These are phyloP conservation scores for Asterella californica DNA, from an alignment of 225 moss, liverwort and hornwort species.

Conservation along the genomic window DNA sequence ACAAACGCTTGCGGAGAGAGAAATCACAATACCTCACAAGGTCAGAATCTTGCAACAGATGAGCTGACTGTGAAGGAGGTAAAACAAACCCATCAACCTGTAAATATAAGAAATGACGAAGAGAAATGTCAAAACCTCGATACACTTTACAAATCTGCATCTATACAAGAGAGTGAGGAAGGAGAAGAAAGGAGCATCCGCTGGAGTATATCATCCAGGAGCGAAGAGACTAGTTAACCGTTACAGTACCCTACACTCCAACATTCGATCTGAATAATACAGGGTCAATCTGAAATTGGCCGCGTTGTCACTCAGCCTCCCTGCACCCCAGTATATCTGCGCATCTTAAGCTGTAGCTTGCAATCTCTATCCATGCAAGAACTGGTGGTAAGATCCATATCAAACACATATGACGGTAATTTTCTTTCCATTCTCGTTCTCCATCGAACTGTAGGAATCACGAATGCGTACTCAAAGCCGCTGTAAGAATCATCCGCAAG, in stretches of 20 bases:
- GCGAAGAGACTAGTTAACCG: background rate
- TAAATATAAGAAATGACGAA: background rate
- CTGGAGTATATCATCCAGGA: background rate
- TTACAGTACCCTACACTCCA: background rate
- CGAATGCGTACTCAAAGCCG: background rate
- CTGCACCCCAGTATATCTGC: no score
- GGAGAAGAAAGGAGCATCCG: background rate
- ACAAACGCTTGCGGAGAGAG: background rate
- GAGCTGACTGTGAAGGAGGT: slow-evolving; percentile 55
- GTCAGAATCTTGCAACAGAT: slow-evolving; percentile 68
- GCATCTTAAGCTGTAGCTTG: no score
- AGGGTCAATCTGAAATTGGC: background rate
- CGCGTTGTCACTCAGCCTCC: no score
- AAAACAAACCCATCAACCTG: slow-evolving; percentile 78
- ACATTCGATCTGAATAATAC: background rate
- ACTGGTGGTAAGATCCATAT: background rate
- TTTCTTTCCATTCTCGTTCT: background rate
- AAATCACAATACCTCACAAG: slow-evolving; percentile 60
- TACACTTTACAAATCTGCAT: background rate
- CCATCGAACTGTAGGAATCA: background rate
- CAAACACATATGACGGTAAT: background rate
- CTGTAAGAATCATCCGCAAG: background rate
- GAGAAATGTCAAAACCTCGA: background rate
- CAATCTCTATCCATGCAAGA: background rate
- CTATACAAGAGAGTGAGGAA: background rate